Percentiles rank a stretch among this genome's conserved stretches.
These are phyloP conservation scores for Termitomyces sp. DNA, from an alignment of 768 basidiomycete genomes.

Conservation along the genomic window DNA sequence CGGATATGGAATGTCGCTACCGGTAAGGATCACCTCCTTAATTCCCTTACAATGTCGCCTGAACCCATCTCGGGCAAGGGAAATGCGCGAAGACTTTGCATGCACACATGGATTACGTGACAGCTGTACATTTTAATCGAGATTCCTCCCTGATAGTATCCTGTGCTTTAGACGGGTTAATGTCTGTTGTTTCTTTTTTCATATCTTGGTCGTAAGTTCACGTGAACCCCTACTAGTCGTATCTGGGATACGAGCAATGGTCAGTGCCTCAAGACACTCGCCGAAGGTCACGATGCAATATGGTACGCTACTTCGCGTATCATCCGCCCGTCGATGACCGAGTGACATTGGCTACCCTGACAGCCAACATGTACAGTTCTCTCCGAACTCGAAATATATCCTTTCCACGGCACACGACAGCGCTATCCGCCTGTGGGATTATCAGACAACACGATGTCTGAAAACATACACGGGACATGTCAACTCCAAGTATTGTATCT, in stretches of 20 bases:
- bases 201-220: not conserved
- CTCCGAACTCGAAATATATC: constrained; percentile 93
- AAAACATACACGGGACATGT: constrained; percentile 87
- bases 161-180: constrained; percentile 88
- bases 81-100: constrained; percentile 83
- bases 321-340: not conserved
- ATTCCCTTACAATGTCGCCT: not conserved
- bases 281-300: constrained; percentile 83
- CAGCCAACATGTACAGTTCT: constrained; percentile 91
- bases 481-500: constrained; percentile 82
- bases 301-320: constrained; percentile 43
- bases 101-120: constrained; percentile 93
- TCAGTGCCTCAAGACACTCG: constrained; percentile 94
- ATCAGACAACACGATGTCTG: constrained; percentile 83
- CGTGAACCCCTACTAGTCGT: constrained; percentile 52
- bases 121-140: constrained; percentile 89
- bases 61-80: constrained; percentile 42
- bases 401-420: constrained; percentile 93
- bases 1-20: constrained; percentile 87
- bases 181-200: constrained; percentile 55
- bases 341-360: not conserved
- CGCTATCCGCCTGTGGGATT: constrained; percentile 93
- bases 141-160: constrained; percentile 92
- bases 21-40: constrained; percentile 42
- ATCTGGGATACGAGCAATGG: constrained; percentile 93